Evolutionary conservation across 2,329 filamentous ascomycete genomes (phyloP).

Genomic region (Aspergillus awamori): DNA sequence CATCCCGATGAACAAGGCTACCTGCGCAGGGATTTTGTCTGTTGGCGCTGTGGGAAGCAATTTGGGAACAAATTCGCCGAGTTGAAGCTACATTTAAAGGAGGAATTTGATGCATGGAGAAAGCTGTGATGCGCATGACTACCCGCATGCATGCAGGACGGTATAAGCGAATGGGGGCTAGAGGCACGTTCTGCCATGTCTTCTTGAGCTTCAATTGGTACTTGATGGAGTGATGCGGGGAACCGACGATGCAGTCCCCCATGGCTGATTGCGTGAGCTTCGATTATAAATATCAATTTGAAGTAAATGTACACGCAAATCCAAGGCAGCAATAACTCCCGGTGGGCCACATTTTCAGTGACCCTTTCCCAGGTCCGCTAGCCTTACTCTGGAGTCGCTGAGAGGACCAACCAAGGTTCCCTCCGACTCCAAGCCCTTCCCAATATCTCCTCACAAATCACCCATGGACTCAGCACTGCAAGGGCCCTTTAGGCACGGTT

Average conservation of each 20-base stretch:
- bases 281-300: slow-evolving; percentile 21
- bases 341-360: slow-evolving; percentile 27
- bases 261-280: slow-evolving; percentile 15
- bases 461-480: slow-evolving; percentile 4
- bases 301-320: slow-evolving; percentile 30
- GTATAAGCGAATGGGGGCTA: background rate
- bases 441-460: slow-evolving; percentile 7
- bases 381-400: slow-evolving; percentile 13
- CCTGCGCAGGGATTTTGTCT: slow-evolving; percentile 67
- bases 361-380: slow-evolving; percentile 18
- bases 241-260: slow-evolving; percentile 9
- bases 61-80: slow-evolving; percentile 75
- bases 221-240: slow-evolving; percentile 11
- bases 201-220: background rate
- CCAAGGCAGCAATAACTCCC: slow-evolving; percentile 19
- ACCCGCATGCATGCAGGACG: background rate
- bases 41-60: slow-evolving; percentile 79
- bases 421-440: slow-evolving; percentile 12
- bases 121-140: slow-evolving; percentile 50
- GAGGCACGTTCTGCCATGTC: background rate
- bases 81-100: slow-evolving; percentile 73
- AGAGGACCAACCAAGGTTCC: slow-evolving; percentile 13
- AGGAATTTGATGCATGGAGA: slow-evolving; percentile 78
- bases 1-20: slow-evolving; percentile 61
- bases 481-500: slow-evolving; percentile 34